phyloP scores from a whole-genome alignment of 805 yeast species.

The Wickerhamomyces chambardii region DNA sequence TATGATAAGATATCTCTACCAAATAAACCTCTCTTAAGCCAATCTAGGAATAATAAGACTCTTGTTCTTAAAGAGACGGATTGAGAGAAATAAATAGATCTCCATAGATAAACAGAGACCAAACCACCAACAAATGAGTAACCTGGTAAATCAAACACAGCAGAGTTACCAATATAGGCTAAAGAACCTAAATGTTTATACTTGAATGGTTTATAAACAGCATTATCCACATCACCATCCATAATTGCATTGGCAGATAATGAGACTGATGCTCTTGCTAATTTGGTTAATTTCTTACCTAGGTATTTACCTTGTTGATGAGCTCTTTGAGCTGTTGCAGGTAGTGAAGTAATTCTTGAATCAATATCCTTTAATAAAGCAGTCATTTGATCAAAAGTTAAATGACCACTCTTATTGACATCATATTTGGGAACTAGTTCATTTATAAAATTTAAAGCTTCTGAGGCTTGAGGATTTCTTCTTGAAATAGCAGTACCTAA shows the following conservation, averaged over 20 bases:
- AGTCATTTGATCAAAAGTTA: constrained; percentile 43
- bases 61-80: constrained; percentile 58
- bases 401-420: constrained; percentile 33
- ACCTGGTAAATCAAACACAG: constrained; percentile 59
- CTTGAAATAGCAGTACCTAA: constrained; percentile 37
- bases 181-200: constrained; percentile 59
- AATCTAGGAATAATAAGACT: constrained; percentile 55
- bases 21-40: constrained; percentile 54
- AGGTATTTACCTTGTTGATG: constrained; percentile 62
- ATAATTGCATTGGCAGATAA: constrained; percentile 34
- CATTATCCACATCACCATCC: constrained; percentile 48
- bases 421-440: constrained; percentile 47
- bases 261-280: constrained; percentile 36
- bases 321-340: constrained; percentile 72
- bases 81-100: constrained; percentile 62
- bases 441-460: constrained; percentile 41
- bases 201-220: constrained; percentile 46
- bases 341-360: constrained; percentile 54
- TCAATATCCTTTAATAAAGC: constrained; percentile 45
- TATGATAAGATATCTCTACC: constrained; percentile 36
- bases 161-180: constrained; percentile 64
- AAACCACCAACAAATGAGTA: constrained; percentile 57
- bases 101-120: constrained; percentile 66
- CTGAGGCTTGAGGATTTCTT: constrained; percentile 49
- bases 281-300: constrained; percentile 47